Evolutionary conservation across 352 stramenopile genomes (phyloP).

Genomic region (Phytophthora sp.): DNA sequence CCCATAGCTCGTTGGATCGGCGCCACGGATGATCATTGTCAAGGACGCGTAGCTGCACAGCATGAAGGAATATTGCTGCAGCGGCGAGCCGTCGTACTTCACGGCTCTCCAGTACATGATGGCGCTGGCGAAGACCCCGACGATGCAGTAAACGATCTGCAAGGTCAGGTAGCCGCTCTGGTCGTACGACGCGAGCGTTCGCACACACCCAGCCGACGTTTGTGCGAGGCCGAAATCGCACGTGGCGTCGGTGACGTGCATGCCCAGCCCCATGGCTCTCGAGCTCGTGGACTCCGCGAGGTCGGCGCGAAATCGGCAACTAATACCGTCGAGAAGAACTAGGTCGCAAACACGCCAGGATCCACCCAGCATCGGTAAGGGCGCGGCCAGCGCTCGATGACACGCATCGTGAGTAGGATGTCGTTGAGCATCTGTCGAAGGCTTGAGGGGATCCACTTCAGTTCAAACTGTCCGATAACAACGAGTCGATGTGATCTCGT

Average conservation of each 20-base stretch:
- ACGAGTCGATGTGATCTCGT: too few species aligned
- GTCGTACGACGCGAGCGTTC: conserved; percentile 34
- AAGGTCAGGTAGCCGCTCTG: conserved; percentile 19
- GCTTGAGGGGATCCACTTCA: too few species aligned
- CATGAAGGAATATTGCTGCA: conserved; percentile 38
- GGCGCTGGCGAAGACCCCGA: conserved; percentile 20
- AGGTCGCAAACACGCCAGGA: conserved; percentile 1
- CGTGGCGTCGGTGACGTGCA: conserved; percentile 31
- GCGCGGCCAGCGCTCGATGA: neutral
- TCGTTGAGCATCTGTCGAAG: too few species aligned
- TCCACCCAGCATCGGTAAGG: conserved; percentile 16
- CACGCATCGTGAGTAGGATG: too few species aligned
- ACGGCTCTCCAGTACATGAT: conserved; percentile 31
- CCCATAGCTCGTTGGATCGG: conserved; percentile 37
- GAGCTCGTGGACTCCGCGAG: neutral
- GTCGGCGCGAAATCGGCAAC: conserved; percentile 11
- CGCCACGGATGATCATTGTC: conserved; percentile 32
- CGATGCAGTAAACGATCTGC: conserved; percentile 35
- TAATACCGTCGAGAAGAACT: neutral
- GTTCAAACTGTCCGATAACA: too few species aligned
- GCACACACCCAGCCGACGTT: conserved; percentile 19
- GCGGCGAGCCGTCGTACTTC: conserved; percentile 19
- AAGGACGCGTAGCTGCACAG: conserved; percentile 39
- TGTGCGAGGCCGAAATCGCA: conserved; percentile 26
- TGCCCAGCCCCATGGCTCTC: conserved; percentile 11